Base-by-base conservation (phyloP, 108 stramenopile species). In the Fistulifera pelliculosa region DNA sequence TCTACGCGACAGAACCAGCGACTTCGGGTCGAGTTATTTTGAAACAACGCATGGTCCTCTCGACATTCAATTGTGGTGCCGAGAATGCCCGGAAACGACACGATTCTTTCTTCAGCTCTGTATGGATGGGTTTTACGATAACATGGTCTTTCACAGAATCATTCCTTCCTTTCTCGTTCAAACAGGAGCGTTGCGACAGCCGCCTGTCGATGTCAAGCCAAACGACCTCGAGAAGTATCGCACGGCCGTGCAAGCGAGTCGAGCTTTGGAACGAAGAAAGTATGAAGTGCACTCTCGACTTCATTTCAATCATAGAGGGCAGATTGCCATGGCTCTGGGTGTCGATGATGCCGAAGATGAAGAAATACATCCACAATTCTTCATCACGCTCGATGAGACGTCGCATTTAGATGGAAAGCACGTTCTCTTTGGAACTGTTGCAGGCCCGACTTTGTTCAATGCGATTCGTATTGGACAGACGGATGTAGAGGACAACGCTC, bases 1-100 rank as follows among this genome's bases (percentile, higher is more conserved):
- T 98, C 10, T 98, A 98, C 64, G 75, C 84, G 24, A 93, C 90
- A 14, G 96, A 98, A 73, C 96, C 96, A n/a, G 64, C 75, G 25
- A 75, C 85, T 21, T 58, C 80, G 18, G 90, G 86, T 19, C 77
- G 74, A 27, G 91, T 98, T 3, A 62, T 95, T 7, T 62, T 98
- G 24, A 93, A 43, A 98, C 96, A n/a, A 85, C 94, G 13, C 75
- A 77, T 56, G 96, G 96, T 15, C 90, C 93, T 24, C 61, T 98
- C 26, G 94, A 96, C 27, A 71, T 98, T 17, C 68, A 92, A 38
- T 60, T 98, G 26, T 98, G 87, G 87, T 77, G 83, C 49, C 86
- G 83, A 51, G 96, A 98, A 61, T 92, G 90, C 41, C 95, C 95
- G 17, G 57, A 68, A 28, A 87, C 94, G 10, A 89, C 87, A 17